Base-by-base conservation (phyloP, 2,329 filamentous ascomycete species). In the Fusarium piperis region DNA sequence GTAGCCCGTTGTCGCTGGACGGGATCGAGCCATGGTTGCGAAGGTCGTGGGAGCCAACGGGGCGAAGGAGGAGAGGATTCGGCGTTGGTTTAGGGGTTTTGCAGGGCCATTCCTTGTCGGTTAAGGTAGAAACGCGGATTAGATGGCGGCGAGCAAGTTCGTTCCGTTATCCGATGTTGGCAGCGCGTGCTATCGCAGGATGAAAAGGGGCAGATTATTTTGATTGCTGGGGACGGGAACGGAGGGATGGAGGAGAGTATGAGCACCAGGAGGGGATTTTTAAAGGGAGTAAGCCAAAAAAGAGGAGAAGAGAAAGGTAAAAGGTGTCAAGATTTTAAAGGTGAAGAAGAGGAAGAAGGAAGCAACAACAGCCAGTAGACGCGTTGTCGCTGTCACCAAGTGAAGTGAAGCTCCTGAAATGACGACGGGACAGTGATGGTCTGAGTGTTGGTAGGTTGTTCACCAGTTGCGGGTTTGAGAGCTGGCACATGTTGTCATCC, bases 1-100 rank as follows among this genome's bases (percentile, higher is more conserved):
- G 83, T 96, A 96, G 81, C 93, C 93, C 71, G 93, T 95, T 46
- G 92, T 93, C 65, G 92, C 87, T 68, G 92, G 93, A 64, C 91
- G 88, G 70, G 85, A 85, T 79, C 89, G 90, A 76, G 91, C 87
- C 92, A 93, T 93, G 71, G 56, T 68, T 62, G 61, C 28, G 39
- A 56, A 38, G 4, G 36, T 56, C 52, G 51, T 12, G 44, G 41
- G 33, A 33, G 35, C 26, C 41, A 36, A 32, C 48, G 44, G 38
- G 59, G 41, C 38, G 60, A 64, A 36, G 35, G 35, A 56, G 26
- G 59, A 16, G 51, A 56, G 26, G 38, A 36, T 58, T 41, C 39
- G 33, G 56, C 18, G 55, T 59, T 15, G 28, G 9, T 63, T 72
- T 59, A 74, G 10, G 33, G 59, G 46, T 32, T 53, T 67, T 36